Conservation (phyloP, 2,329 filamentous ascomycete genomes). For the Nothomitra cinnamomea region DNA sequence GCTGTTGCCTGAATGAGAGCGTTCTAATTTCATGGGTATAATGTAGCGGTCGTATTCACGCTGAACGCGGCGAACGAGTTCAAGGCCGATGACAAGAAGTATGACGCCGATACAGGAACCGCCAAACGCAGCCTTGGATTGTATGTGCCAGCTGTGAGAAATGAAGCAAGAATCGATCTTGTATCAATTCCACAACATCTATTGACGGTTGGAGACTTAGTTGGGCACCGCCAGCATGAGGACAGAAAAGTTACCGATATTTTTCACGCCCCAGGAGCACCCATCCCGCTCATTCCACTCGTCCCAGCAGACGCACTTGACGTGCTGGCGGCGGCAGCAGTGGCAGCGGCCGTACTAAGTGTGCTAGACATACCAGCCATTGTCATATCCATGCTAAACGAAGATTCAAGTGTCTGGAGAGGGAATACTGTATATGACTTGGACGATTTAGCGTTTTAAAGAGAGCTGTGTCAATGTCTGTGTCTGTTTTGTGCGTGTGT, state of each 20-base stretch:
- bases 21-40: constrained; percentile 22
- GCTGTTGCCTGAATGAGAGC: neutral
- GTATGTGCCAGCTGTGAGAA: constrained; percentile 50
- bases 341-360: constrained; percentile 5
- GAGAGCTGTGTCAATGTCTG: too few species aligned
- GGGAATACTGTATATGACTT: too few species aligned
- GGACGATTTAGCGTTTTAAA: too few species aligned
- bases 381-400: constrained; percentile 6
- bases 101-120: constrained; percentile 66
- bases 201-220: too few species aligned
- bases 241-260: constrained; percentile 16
- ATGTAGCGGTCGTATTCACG: constrained; percentile 59
- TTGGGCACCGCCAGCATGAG: too few species aligned
- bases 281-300: constrained; percentile 11
- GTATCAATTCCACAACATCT: constrained; percentile 75
- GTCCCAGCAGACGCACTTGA: too few species aligned
- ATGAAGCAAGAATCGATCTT: constrained; percentile 59
- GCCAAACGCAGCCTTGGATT: constrained; percentile 53
- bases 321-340: constrained; percentile 5
- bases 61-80: constrained; percentile 50
- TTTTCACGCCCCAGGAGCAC: constrained; percentile 14
- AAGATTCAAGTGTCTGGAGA: too few species aligned
- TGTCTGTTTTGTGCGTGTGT: too few species aligned
- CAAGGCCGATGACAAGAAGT: constrained; percentile 54
- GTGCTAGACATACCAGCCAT: neutral